Evolutionary conservation across 805 yeast genomes (phyloP), one percentile per base, ranked within the genome.

Genomic region (Blastobotrys peoriensis): DNA sequence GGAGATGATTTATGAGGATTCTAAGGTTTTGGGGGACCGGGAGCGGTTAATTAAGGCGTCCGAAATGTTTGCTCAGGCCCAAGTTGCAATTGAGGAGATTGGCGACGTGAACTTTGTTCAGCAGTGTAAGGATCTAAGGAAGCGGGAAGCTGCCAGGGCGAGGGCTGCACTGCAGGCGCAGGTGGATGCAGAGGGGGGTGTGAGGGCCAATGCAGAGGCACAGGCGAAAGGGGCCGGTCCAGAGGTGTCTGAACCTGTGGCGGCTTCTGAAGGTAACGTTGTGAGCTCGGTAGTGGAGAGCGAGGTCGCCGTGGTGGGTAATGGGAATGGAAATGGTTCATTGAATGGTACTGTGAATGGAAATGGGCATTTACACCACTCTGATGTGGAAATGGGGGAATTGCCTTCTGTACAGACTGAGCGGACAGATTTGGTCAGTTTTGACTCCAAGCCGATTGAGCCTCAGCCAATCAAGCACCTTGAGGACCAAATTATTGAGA

Each of bases 31-130:
- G 2, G 86, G 86, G 0, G 98, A 91, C 53, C 73, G 98, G 36
- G 98, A 93, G 47, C 71, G 96, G 43, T 68, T 83, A 3, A 70
- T 75, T 34, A 75, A 75, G 54, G 96, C 98, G 0, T 84, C 91
- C 45, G 98, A 93, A 62, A 89, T 93, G 98, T 77, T 76, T 59
- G 95, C 97, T 9, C 89, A 93, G 65, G 95, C 96, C 0, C 96
- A 88, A 62, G 95, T 93, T 60, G 95, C 94, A 4, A 75, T 93
- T 43, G 98, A 93, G 55, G 99, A 93, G 51, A 79, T 89, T 53
- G 38, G 33, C 55, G 75, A 70, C 40, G 82, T 91, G 1, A 84
- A 78, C 30, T 81, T 93, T 45, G 59, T 83, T 19, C 74, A 75
- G 36, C 86, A 87, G 36, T 93, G 98, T 68, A 81, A 76, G 50